Percentiles rank a stretch among this genome's conserved stretches.
phyloP scores from a whole-genome alignment of 768 basidiomycete species.

The Hebeloma cylindrosporum region DNA sequence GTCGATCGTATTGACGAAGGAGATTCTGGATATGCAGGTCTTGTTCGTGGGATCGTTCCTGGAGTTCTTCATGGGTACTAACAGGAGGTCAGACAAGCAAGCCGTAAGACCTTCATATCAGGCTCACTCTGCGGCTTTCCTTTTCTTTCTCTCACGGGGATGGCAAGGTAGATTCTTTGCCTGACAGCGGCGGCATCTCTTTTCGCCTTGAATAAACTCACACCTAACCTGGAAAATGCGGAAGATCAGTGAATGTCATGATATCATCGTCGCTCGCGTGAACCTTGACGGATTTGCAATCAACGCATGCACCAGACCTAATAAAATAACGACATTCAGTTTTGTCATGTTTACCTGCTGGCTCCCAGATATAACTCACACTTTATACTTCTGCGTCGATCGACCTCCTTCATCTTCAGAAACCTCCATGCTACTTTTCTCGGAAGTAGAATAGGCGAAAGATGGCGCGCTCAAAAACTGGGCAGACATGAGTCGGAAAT shows the following conservation, averaged over 20 bases:
- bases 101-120: not conserved
- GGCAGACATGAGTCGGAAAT: too few species aligned
- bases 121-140: slow-evolving; percentile 55
- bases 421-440: slow-evolving; percentile 18
- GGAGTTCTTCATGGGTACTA: slow-evolving; percentile 56
- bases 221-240: slow-evolving; percentile 50
- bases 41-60: slow-evolving; percentile 44
- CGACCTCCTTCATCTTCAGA: slow-evolving; percentile 9
- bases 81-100: not conserved
- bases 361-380: slow-evolving; percentile 16
- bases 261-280: slow-evolving; percentile 6
- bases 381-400: slow-evolving; percentile 13
- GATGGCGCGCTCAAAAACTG: slow-evolving; percentile 11
- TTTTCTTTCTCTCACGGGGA: slow-evolving; percentile 52
- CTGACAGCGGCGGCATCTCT: slow-evolving; percentile 48
- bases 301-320: slow-evolving; percentile 54
- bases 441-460: slow-evolving; percentile 15
- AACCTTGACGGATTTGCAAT: slow-evolving; percentile 60
- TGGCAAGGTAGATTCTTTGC: slow-evolving; percentile 46
- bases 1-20: slow-evolving; percentile 44
- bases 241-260: too few species aligned
- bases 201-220: slow-evolving; percentile 46
- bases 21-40: slow-evolving; percentile 46
- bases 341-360: too few species aligned
- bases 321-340: slow-evolving; percentile 2